Conservation (phyloP, 1,284 basidiomycete genomes). For the Kalmanozyma brasiliensis region DNA sequence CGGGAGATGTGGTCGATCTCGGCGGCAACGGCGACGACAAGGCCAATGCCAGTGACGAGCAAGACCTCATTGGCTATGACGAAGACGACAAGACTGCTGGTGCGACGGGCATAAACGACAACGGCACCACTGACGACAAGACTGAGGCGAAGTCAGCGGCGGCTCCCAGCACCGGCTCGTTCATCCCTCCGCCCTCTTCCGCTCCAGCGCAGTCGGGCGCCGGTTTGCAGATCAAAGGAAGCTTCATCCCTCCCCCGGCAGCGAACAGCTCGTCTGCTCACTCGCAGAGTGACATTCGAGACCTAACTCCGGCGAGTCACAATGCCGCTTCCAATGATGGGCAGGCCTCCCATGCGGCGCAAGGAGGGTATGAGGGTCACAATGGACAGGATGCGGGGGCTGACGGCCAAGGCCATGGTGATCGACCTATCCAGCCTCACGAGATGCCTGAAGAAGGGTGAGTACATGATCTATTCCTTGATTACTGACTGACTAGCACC, state of each 20-base stretch:
- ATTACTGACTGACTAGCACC: conserved; percentile 1
- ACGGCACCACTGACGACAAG: conserved; percentile 4
- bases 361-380: not conserved
- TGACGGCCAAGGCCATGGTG: conserved; percentile 7
- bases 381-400: conserved; percentile 1
- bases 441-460: conserved; percentile 99
- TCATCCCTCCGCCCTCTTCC: conserved; percentile 36
- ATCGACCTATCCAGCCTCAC: conserved; percentile 80
- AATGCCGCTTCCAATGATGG: conserved; percentile 12
- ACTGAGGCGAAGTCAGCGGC: conserved; percentile 6
- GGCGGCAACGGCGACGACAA: conserved; percentile 26
- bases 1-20: conserved; percentile 25
- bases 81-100: conserved; percentile 15
- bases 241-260: conserved; percentile 43
- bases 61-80: conserved; percentile 44
- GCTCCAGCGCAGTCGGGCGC: conserved; percentile 20
- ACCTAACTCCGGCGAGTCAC: conserved; percentile 29
- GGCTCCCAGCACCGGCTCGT: conserved; percentile 16
- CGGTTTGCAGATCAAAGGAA: conserved; percentile 46
- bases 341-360: conserved; percentile 9
- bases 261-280: conserved; percentile 14
- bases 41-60: conserved; percentile 25
- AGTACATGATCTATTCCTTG: conserved; percentile 70
- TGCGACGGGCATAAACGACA: not conserved
- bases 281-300: conserved; percentile 31